Percentiles rank a stretch among this genome's conserved stretches.
phyloP scores from a whole-genome alignment of 1,139 yeast species.

The Eremothecium coryli region DNA sequence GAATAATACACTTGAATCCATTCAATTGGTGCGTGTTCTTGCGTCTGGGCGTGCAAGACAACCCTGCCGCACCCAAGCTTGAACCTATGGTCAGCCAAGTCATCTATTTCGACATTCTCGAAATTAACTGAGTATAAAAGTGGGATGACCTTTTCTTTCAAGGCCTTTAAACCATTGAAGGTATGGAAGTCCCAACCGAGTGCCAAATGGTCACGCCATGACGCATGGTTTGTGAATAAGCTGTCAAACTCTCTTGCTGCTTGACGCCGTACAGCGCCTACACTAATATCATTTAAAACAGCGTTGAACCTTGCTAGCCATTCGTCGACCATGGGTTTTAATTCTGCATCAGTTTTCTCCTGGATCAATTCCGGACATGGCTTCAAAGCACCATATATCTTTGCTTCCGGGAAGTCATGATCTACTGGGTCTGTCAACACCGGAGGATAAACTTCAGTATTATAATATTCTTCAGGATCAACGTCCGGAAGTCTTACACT shows the following conservation, averaged over 20 bases:
- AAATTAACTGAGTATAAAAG: slow-evolving; percentile 20
- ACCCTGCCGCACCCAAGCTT: slow-evolving; percentile 27
- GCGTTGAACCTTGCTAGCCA: slow-evolving; percentile 31
- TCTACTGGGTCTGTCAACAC: slow-evolving; percentile 24
- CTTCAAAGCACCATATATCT: slow-evolving; percentile 26
- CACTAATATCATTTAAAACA: slow-evolving; percentile 11
- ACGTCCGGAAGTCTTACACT: too few relatives aligned
- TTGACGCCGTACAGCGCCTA: slow-evolving; percentile 10
- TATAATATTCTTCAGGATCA: slow-evolving; percentile 7
- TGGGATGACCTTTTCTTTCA: slow-evolving; percentile 15
- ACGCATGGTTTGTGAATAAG: slow-evolving; percentile 27
- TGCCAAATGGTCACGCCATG: slow-evolving; percentile 35
- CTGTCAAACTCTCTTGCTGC: slow-evolving; percentile 13
- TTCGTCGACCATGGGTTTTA: slow-evolving; percentile 21
- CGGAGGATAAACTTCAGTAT: slow-evolving; percentile 27
- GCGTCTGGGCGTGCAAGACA: slow-evolving; percentile 27
- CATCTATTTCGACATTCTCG: slow-evolving; percentile 27
- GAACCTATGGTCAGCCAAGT: slow-evolving; percentile 26
- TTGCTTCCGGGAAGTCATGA: slow-evolving; percentile 28
- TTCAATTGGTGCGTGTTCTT: slow-evolving; percentile 23
- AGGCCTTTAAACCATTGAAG: slow-evolving; percentile 29
- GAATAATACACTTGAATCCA: slow-evolving; percentile 33
- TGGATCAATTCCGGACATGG: slow-evolving; percentile 27
- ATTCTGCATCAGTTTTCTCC: slow-evolving; percentile 15
- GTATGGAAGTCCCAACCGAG: slow-evolving; percentile 32